Conservation (phyloP, 78 protist genomes). For the Ministeria vibrans region DNA sequence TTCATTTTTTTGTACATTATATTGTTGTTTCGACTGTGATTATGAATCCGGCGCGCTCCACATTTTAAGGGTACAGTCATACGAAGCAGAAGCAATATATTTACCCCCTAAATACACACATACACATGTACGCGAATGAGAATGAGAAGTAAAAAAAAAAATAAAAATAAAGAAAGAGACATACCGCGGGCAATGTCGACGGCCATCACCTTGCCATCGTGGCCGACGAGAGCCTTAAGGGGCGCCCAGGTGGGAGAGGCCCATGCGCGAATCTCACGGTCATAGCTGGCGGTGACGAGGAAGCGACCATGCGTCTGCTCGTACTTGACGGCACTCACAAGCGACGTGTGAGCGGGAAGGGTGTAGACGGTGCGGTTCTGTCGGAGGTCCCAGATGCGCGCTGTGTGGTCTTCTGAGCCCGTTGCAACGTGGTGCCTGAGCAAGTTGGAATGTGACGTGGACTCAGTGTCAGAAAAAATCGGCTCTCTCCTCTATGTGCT, state of each 20-base stretch:
- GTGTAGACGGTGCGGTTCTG: slow-evolving; percentile 20
- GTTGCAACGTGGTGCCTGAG: slow-evolving; percentile 47
- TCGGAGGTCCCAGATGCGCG: slow-evolving; percentile 68
- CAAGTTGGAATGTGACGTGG: background rate
- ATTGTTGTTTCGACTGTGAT: too few species aligned
- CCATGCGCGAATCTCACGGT: background rate
- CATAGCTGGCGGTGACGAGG: slow-evolving; percentile 12
- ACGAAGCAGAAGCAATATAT: background rate
- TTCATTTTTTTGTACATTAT: too few species aligned
- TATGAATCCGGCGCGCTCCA: too few species aligned
- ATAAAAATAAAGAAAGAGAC: background rate
- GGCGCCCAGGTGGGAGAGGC: slow-evolving; percentile 1
- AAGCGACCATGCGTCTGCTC: slow-evolving; percentile 13
- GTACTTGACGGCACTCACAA: slow-evolving; percentile 3
- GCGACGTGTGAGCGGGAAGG: slow-evolving; percentile 32
- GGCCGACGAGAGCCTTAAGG: slow-evolving; percentile 1
- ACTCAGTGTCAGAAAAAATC: too few species aligned
- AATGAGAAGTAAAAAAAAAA: background rate
- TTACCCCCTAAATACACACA: background rate
- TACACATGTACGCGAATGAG: background rate
- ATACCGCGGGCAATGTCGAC: slow-evolving; percentile 9
- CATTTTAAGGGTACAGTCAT: slow-evolving; percentile 20
- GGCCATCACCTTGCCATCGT: slow-evolving; percentile 10
- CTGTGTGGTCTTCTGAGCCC: slow-evolving; percentile 54
- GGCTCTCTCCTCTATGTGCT: too few species aligned